A percentile compares a stretch with the other conserved stretches of the same genome.
Conservation (phyloP, 73 alveolate species). For the Stentor coeruleus region DNA sequence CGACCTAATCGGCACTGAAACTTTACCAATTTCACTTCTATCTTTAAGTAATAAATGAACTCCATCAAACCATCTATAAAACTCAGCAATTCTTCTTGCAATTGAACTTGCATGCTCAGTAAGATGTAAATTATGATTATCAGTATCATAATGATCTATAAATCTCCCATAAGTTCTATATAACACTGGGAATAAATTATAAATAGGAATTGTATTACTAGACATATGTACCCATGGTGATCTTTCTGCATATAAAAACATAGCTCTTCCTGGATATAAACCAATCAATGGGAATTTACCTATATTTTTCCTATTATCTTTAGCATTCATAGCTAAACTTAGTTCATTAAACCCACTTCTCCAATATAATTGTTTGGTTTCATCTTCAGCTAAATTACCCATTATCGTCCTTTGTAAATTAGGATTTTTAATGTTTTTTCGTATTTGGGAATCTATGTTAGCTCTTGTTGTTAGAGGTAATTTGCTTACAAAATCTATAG, state of each 20-base stretch:
- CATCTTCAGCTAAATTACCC: constrained; percentile 37
- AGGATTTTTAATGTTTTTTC: constrained; percentile 28
- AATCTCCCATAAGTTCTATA: constrained; percentile 43
- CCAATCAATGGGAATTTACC: constrained; percentile 39
- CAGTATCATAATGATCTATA: constrained; percentile 46
- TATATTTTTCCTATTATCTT: neutral
- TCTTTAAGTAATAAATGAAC: constrained; percentile 49
- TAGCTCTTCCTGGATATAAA: constrained; percentile 69
- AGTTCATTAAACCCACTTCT: constrained; percentile 48
- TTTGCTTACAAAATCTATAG: neutral
- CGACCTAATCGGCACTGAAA: constrained; percentile 22
- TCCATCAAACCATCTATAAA: constrained; percentile 62
- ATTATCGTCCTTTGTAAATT: constrained; percentile 40
- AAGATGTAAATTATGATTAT: constrained; percentile 58
- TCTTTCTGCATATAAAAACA: constrained; percentile 51
- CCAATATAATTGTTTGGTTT: constrained; percentile 35
- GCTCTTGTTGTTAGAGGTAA: constrained; percentile 2
- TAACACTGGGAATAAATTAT: constrained; percentile 66
- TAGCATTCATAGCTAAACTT: constrained; percentile 28
- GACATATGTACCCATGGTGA: constrained; percentile 58
- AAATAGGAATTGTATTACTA: constrained; percentile 68
- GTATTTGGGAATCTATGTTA: constrained; percentile 34
- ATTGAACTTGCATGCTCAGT: constrained; percentile 36
- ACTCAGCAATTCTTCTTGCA: constrained; percentile 46
- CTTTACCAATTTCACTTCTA: constrained; percentile 57